These are phyloP conservation scores for Tinospora cordifolia DNA, from an alignment of 164 flowering plant genomes.

Conservation along the genomic window DNA sequence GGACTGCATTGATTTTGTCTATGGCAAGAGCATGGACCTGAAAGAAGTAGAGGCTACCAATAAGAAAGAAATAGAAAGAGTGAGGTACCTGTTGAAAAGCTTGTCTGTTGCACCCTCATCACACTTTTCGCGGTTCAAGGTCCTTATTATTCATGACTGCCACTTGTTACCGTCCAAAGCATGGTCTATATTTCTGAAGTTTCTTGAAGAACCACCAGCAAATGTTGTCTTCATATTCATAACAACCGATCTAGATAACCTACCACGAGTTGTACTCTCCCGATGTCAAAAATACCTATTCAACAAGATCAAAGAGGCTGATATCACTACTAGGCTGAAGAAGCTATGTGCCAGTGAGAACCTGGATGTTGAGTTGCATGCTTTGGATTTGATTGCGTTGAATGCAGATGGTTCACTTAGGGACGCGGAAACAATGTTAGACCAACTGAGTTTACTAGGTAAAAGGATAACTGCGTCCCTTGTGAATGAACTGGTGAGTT, in stretches of 20 bases:
- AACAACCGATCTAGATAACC: slow-evolving; percentile 74
- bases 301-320: slow-evolving; percentile 73
- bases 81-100: slow-evolving; percentile 41
- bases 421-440: slow-evolving; percentile 96
- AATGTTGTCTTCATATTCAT: slow-evolving; percentile 68
- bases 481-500: slow-evolving; percentile 96
- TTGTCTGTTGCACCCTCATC: slow-evolving; percentile 29
- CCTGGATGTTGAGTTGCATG: slow-evolving; percentile 73
- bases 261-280: slow-evolving; percentile 71
- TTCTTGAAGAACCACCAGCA: slow-evolving; percentile 68
- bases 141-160: slow-evolving; percentile 83
- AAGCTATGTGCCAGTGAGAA: slow-evolving; percentile 62
- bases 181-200: slow-evolving; percentile 74
- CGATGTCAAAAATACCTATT: slow-evolving; percentile 85
- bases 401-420: slow-evolving; percentile 95
- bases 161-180: slow-evolving; percentile 74
- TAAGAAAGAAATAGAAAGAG: slow-evolving; percentile 51
- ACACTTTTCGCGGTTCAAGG: slow-evolving; percentile 38
- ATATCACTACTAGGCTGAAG: slow-evolving; percentile 56
- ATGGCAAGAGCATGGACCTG: slow-evolving; percentile 51
- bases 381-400: slow-evolving; percentile 77
- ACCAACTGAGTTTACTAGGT: slow-evolving; percentile 88
- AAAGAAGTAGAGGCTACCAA: slow-evolving; percentile 70
- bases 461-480: slow-evolving; percentile 73
- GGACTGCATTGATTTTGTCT: slow-evolving; percentile 55